Conservation (phyloP, 768 basidiomycete genomes). For the Pleurotus citrinopileatus region DNA sequence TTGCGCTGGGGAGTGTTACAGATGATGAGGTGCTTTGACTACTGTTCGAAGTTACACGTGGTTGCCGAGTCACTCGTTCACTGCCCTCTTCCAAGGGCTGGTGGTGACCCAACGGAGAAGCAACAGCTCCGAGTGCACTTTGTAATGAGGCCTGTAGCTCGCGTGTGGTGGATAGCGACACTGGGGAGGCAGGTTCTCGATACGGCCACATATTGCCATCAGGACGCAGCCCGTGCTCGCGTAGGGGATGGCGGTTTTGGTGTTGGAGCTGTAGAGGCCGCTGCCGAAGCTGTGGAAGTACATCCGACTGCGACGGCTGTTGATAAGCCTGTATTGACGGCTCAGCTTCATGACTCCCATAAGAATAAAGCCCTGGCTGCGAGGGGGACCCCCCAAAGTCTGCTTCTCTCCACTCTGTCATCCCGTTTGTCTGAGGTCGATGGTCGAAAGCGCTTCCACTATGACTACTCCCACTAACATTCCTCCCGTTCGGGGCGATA, state of each 20-base stretch:
- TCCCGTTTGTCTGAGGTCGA: background rate
- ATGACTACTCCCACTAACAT: constrained; percentile 14
- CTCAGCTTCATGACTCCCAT: constrained; percentile 8
- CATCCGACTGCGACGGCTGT: background rate
- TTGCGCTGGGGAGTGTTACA: background rate
- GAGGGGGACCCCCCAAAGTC: background rate
- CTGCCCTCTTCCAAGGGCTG: background rate
- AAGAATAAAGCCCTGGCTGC: background rate
- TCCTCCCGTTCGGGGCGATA: constrained; percentile 16
- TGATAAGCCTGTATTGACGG: constrained; percentile 9
- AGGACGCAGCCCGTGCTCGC: background rate
- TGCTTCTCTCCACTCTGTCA: background rate
- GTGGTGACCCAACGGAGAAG: background rate
- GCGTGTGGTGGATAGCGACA: constrained; percentile 26
- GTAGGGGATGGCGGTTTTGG: background rate
- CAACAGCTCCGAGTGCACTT: constrained; percentile 20
- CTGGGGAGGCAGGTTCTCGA: constrained; percentile 34
- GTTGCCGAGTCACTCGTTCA: background rate
- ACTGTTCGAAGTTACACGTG: background rate
- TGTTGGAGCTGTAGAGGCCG: constrained; percentile 3
- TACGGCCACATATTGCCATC: constrained; percentile 37
- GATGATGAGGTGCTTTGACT: constrained; percentile 3
- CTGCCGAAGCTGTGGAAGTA: background rate
- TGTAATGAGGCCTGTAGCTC: constrained; percentile 42
- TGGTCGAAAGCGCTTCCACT: background rate